These are phyloP conservation scores for Zasmidium angulare DNA, from an alignment of 2,329 filamentous ascomycete genomes.

Conservation along the genomic window DNA sequence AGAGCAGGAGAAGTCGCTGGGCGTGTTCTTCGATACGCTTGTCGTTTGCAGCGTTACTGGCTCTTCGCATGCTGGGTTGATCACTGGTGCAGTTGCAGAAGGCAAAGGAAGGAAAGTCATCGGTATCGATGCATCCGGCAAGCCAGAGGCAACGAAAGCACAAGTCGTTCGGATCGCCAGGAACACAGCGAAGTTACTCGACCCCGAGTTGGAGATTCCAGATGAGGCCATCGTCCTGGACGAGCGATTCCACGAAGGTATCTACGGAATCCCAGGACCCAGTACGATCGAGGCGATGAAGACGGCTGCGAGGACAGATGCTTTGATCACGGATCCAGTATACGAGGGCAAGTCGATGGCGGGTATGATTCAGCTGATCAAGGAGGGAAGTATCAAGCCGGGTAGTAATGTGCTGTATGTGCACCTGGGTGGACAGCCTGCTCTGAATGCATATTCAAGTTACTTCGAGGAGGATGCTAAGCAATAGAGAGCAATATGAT, in stretches of 20 bases:
- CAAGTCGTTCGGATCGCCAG: slow-evolving; percentile 68
- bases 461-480: slow-evolving; percentile 21
- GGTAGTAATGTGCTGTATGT: slow-evolving; percentile 68
- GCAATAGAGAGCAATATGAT: neutral
- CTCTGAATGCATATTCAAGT: slow-evolving; percentile 62
- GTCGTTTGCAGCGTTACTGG: slow-evolving; percentile 68
- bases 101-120: slow-evolving; percentile 56
- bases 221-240: slow-evolving; percentile 64
- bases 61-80: slow-evolving; percentile 68
- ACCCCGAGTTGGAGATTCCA: slow-evolving; percentile 60
- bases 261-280: slow-evolving; percentile 67
- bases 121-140: slow-evolving; percentile 66
- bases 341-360: slow-evolving; percentile 76
- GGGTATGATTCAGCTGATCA: slow-evolving; percentile 68
- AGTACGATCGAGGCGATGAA: slow-evolving; percentile 67
- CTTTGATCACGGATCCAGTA: slow-evolving; percentile 72
- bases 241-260: slow-evolving; percentile 64
- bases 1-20: slow-evolving; percentile 60
- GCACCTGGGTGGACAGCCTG: slow-evolving; percentile 69
- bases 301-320: slow-evolving; percentile 67
- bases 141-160: slow-evolving; percentile 59
- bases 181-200: slow-evolving; percentile 63
- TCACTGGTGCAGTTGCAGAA: slow-evolving; percentile 65
- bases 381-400: slow-evolving; percentile 59
- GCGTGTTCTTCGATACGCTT: slow-evolving; percentile 66